These are phyloP conservation scores for Huiozyma naganishii DNA, from an alignment of 805 yeast genomes.

Conservation along the genomic window DNA sequence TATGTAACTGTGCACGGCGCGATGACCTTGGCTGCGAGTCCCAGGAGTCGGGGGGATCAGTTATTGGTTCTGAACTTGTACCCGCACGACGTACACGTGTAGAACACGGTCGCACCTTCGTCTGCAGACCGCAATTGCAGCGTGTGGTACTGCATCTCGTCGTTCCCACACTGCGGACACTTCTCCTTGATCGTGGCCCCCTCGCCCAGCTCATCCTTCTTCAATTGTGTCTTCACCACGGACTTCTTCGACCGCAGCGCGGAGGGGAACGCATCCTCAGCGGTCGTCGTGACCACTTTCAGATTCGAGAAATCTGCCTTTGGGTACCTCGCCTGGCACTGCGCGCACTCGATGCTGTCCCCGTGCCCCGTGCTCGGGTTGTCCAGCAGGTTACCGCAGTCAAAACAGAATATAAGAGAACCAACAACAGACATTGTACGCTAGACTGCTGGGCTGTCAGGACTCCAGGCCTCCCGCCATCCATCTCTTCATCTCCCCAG, in stretches of 20 bases:
- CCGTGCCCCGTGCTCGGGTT: conserved; percentile 37
- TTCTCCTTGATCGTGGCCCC: conserved; percentile 96
- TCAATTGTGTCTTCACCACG: conserved; percentile 77
- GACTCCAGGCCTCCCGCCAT: too few relatives aligned
- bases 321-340: conserved; percentile 32
- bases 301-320: conserved; percentile 52
- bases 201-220: conserved; percentile 70
- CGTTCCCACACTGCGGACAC: conserved; percentile 97
- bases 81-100: conserved; percentile 89
- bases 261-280: conserved; percentile 93
- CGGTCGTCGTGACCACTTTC: conserved; percentile 77
- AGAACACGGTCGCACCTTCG: conserved; percentile 98
- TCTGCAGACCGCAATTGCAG: conserved; percentile 95
- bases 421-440: conserved; percentile 83
- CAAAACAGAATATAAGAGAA: conserved; percentile 82
- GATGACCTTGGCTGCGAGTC: too few relatives aligned
- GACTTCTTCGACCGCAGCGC: conserved; percentile 69
- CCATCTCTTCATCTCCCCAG: too few relatives aligned
- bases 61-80: conserved; percentile 92
- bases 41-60: conserved; percentile 27
- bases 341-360: conserved; percentile 44
- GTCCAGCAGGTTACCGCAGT: conserved; percentile 85
- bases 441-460: too few relatives aligned
- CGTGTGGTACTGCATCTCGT: conserved; percentile 97
- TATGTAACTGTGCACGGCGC: too few relatives aligned